Evolutionary conservation across 2,329 filamentous ascomycete species (phyloP).

Genomic region (Sclerotinia spermophila): DNA sequence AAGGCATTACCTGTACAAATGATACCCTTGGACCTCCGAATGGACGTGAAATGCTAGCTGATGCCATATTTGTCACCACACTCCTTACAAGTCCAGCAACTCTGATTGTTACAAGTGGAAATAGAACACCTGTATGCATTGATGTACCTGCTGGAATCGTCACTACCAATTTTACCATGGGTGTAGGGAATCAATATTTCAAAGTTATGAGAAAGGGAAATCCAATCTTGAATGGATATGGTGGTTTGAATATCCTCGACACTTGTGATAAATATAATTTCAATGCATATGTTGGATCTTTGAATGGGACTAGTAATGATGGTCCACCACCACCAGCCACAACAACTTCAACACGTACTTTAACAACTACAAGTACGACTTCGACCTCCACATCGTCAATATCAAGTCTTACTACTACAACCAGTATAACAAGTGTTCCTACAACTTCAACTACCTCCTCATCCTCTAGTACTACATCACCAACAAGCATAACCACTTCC

Average conservation of each 20-base stretch:
- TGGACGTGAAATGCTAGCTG: constrained; percentile 31
- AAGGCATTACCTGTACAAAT: constrained; percentile 30
- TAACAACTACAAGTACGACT: constrained; percentile 10
- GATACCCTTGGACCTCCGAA: constrained; percentile 33
- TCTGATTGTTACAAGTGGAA: constrained; percentile 35
- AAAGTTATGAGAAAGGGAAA: constrained; percentile 30
- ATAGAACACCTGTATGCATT: constrained; percentile 27
- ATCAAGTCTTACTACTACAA: background rate
- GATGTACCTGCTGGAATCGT: constrained; percentile 37
- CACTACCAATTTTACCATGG: constrained; percentile 37
- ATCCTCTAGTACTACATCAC: background rate
- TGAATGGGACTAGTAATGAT: constrained; percentile 20
- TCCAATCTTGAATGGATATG: constrained; percentile 27
- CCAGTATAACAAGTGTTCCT: background rate
- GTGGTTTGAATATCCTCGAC: constrained; percentile 31
- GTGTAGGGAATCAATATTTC: constrained; percentile 35
- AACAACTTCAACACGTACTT: constrained; percentile 12
- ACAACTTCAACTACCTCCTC: background rate
- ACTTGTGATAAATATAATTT: constrained; percentile 37
- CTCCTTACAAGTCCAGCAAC: constrained; percentile 35
- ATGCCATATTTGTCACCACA: constrained; percentile 37
- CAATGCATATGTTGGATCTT: constrained; percentile 37
- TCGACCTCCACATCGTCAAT: background rate
- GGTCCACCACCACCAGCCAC: constrained; percentile 14
- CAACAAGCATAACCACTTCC: background rate